Evolutionary conservation across 495 filamentous ascomycete species (phyloP), one percentile per base, ranked within the genome.

Genomic region (Aspergillus carlsbadensis): DNA sequence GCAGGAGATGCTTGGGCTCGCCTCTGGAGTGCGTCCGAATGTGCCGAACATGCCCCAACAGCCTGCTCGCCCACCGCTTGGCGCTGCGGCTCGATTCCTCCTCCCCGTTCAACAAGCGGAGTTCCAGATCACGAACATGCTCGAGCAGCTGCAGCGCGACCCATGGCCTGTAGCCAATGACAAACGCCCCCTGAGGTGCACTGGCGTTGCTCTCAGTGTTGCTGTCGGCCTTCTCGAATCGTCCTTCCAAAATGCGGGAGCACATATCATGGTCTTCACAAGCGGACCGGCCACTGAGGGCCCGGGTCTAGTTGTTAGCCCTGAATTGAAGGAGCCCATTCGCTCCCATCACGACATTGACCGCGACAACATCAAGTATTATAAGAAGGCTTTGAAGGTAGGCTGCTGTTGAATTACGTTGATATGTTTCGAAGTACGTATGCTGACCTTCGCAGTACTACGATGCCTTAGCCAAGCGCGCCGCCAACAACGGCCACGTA

Each of bases 271-370:
- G 95, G 79, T 96, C 31, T 99, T 98, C 70, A 87, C 92, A 46
- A 96, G 95, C 61, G 95, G 95, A 20, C 88, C 95, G 21, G 91
- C 91, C 20, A 99, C 95, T 2, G 95, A 98, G 73, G 95, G 95
- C 0, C 95, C 94, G 13, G 95, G 95, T 47, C 88, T 95, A 80
- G 95, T 99, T 34, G 94, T 99, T 70, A 91, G 92, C 0, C 91
- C 92, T n/a, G 95, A 99, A 72, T 74, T 99, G 59, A 88, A 92
- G 70, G 95, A 99, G 69, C 91, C 95, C 14, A 98, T 99, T 55
- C 87, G 95, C 65, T 98, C 95, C 33, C 95, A 99, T 76, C 95
- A 99, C 67, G 95, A 99, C 63, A 99, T 99, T 68, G 95, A 99
- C 65, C 84, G 91, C 36, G 95, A 99, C 68, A 96, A 97, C 65